Evolutionary conservation across 805 yeast species (phyloP).

Genomic region (Millerago galiae): DNA sequence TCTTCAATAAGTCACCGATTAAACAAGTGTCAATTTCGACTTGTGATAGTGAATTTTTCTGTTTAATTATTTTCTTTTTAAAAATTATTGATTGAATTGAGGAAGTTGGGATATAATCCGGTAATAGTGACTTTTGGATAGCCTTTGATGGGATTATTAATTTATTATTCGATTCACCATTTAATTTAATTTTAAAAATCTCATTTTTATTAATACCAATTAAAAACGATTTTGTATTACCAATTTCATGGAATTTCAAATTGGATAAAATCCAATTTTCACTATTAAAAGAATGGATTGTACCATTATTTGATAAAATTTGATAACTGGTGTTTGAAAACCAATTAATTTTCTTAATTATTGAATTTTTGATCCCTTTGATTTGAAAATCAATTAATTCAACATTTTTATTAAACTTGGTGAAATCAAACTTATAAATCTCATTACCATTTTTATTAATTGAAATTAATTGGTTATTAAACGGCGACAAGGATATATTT

Average conservation of each 20-base stretch:
- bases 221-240: not conserved
- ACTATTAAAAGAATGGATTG: constrained; percentile 55
- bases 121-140: constrained; percentile 21
- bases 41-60: constrained; percentile 34
- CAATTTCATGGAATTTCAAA: constrained; percentile 7
- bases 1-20: constrained; percentile 13
- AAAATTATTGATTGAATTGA: constrained; percentile 16
- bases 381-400: constrained; percentile 49
- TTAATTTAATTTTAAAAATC: constrained; percentile 20
- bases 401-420: constrained; percentile 43
- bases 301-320: constrained; percentile 51
- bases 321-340: constrained; percentile 35
- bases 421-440: constrained; percentile 57
- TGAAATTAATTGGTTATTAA: constrained; percentile 50
- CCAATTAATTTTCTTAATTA: constrained; percentile 49
- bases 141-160: constrained; percentile 35
- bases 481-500: constrained; percentile 52
- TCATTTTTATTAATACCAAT: constrained; percentile 1
- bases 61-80: constrained; percentile 13
- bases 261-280: constrained; percentile 22
- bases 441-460: constrained; percentile 54
- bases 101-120: constrained; percentile 17
- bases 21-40: constrained; percentile 52
- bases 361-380: constrained; percentile 59
- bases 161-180: constrained; percentile 24